Conservation (phyloP, 2,329 filamentous ascomycete genomes). For the Drechmeria coniospora region DNA sequence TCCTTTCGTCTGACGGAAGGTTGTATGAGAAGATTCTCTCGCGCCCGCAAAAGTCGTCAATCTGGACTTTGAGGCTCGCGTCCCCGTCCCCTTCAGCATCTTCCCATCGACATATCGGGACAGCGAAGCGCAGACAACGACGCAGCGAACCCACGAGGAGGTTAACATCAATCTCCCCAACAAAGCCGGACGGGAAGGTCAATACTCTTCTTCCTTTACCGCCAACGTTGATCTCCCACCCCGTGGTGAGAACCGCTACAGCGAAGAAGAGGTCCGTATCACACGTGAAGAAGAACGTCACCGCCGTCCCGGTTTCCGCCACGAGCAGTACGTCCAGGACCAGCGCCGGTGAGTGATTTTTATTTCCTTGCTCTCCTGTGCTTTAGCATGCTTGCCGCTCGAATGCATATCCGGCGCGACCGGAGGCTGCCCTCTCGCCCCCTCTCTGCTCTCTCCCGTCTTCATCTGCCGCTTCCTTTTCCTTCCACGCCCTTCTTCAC, state of each 20-base stretch:
- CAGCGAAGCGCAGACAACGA: constrained; percentile 31
- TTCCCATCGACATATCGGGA: constrained; percentile 94
- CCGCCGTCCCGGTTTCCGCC: constrained; percentile 53
- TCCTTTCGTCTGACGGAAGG: constrained; percentile 50
- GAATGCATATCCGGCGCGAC: too few relatives aligned
- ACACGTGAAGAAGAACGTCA: constrained; percentile 64
- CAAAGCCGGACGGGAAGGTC: constrained; percentile 95
- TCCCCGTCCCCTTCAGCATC: constrained; percentile 99
- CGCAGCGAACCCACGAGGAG: constrained; percentile 64
- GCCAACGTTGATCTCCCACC: constrained; percentile 48
- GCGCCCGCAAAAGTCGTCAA: constrained; percentile 69
- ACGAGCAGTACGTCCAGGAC: constrained; percentile 33
- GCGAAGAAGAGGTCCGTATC: constrained; percentile 73
- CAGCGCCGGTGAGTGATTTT: constrained; percentile 34
- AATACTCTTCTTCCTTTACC: constrained; percentile 63
- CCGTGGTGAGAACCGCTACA: constrained; percentile 45
- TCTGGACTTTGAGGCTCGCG: constrained; percentile 99
- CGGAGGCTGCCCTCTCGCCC: too few relatives aligned
- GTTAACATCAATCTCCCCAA: constrained; percentile 60
- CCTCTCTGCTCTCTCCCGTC: too few relatives aligned
- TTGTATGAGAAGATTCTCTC: constrained; percentile 50
- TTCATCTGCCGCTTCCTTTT: neutral
- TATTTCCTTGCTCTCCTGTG: constrained; percentile 6
- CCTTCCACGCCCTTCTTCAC: neutral
- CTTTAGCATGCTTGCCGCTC: too few relatives aligned